Conservation (phyloP, 768 basidiomycete genomes). For the Tulasnella sp. region DNA sequence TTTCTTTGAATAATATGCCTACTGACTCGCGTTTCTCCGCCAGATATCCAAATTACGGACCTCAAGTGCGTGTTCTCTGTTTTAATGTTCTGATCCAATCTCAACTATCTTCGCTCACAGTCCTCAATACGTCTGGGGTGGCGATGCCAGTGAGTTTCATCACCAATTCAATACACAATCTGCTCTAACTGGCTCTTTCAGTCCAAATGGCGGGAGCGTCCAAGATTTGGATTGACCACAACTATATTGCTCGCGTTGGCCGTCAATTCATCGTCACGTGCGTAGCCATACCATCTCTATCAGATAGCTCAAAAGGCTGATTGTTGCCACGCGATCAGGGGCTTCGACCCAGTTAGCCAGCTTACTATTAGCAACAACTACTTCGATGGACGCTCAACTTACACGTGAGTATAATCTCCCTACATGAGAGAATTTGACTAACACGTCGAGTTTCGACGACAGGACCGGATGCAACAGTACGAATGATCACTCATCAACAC, state of each 20-base stretch:
- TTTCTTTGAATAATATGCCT: no score
- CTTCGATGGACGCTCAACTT: neutral
- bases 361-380: conserved; percentile 1
- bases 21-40: no score
- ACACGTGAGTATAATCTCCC: neutral
- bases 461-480: neutral
- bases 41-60: neutral
- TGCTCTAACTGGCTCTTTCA: neutral
- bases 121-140: neutral
- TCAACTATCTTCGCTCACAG: neutral
- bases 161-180: neutral
- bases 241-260: neutral
- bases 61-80: neutral
- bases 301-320: no score
- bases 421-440: neutral
- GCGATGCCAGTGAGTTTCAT: neutral
- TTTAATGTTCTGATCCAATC: neutral
- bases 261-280: conserved; percentile 1
- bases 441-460: neutral
- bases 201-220: neutral
- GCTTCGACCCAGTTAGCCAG: neutral
- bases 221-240: conserved; percentile 5
- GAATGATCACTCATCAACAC: neutral
- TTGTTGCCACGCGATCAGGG: no score
- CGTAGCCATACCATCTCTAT: neutral